These are phyloP conservation scores for Quercus mongolica DNA, from an alignment of 306 rosid genomes.

Conservation along the genomic window DNA sequence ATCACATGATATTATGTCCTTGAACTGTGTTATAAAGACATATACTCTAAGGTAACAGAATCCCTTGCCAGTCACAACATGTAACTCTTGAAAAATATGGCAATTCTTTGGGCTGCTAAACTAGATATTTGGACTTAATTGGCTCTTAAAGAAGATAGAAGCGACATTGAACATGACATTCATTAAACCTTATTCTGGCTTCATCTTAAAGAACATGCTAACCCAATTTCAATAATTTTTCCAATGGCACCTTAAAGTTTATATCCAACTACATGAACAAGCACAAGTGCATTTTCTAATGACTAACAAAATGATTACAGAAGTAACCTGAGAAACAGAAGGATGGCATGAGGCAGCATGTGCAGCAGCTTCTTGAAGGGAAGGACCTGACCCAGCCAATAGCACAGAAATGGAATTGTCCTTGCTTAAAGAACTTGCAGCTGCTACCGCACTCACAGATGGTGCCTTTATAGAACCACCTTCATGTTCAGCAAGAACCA, in stretches of 20 bases:
- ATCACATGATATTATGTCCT: background rate
- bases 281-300: background rate
- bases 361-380: constrained; percentile 71
- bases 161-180: background rate
- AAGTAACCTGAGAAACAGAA: constrained; percentile 62
- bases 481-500: constrained; percentile 84
- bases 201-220: background rate
- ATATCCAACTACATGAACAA: background rate
- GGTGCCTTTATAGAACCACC: constrained; percentile 61
- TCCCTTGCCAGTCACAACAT: no score
- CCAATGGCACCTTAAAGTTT: background rate
- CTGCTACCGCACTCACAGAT: constrained; percentile 68
- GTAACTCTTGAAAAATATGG: background rate
- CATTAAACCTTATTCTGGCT: background rate
- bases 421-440: constrained; percentile 57
- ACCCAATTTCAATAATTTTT: background rate
- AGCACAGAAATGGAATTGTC: constrained; percentile 63
- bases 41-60: background rate
- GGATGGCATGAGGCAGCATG: constrained; percentile 69
- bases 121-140: background rate
- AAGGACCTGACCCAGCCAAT: constrained; percentile 83
- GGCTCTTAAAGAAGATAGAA: background rate
- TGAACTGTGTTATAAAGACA: background rate
- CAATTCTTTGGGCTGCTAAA: background rate
- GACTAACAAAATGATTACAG: background rate